A percentile compares a stretch with the other conserved stretches of the same genome.
phyloP scores from a whole-genome alignment of 805 yeast genomes.

The Millerago galiae region DNA sequence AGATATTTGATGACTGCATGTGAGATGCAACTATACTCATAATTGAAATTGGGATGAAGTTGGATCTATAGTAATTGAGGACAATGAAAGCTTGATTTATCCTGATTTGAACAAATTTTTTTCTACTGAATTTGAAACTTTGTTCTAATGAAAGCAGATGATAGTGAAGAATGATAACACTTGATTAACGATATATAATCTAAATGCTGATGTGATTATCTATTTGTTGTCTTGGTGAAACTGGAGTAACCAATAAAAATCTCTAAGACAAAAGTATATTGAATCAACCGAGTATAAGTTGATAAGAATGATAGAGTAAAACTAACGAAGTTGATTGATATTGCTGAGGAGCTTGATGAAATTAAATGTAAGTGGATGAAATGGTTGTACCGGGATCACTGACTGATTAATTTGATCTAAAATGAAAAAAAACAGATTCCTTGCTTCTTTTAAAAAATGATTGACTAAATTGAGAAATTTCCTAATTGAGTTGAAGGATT shows the following conservation, averaged over 20 bases:
- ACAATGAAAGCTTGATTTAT: background rate
- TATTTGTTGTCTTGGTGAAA: background rate
- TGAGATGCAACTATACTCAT: constrained; percentile 7
- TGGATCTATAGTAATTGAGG: background rate
- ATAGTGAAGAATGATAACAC: background rate
- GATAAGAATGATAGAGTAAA: background rate
- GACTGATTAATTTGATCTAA: no score
- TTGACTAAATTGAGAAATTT: constrained; percentile 2
- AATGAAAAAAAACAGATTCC: background rate
- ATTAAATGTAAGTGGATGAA: background rate
- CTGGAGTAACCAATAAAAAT: constrained; percentile 7
- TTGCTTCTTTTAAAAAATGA: background rate
- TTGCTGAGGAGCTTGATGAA: background rate
- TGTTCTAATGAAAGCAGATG: background rate
- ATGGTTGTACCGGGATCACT: background rate
- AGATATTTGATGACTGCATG: constrained; percentile 7
- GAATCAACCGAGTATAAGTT: background rate
- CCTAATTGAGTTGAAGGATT: constrained; percentile 4
- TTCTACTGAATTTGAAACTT: no score
- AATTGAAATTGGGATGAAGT: background rate
- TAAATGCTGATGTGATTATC: no score
- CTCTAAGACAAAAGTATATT: background rate
- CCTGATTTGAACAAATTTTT: background rate
- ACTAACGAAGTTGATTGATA: background rate
- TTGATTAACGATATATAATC: no score